Conservation (phyloP, 2,329 filamentous ascomycete genomes). For the Hymenoscyphus occultus region DNA sequence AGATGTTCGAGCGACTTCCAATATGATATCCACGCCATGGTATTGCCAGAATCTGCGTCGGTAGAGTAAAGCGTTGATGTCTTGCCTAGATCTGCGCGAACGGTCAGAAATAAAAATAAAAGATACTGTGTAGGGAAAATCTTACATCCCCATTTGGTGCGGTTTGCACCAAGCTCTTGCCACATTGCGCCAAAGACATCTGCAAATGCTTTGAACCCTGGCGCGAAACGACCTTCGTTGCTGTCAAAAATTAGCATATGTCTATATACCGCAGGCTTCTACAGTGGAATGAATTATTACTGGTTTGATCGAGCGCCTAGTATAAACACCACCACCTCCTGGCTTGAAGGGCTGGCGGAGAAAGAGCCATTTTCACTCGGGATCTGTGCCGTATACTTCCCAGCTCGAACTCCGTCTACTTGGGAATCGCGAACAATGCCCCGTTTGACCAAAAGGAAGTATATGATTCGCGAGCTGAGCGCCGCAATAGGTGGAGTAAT, state of each 20-base stretch:
- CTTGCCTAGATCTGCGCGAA: slow-evolving; percentile 9
- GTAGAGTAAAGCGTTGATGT: slow-evolving; percentile 7
- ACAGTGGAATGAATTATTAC: not conserved
- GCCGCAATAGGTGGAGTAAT: too few relatives aligned
- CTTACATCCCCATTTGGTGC: slow-evolving; percentile 12
- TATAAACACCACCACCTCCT: not conserved
- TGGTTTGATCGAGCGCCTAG: not conserved
- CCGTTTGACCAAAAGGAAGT: too few relatives aligned
- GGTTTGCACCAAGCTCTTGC: slow-evolving; percentile 2
- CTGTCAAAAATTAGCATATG: not conserved
- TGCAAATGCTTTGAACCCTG: slow-evolving; percentile 8
- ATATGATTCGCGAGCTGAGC: too few relatives aligned
- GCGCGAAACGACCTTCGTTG: slow-evolving; percentile 5
- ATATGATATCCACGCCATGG: slow-evolving; percentile 9
- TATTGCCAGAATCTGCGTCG: slow-evolving; percentile 7
- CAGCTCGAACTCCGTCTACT: too few relatives aligned
- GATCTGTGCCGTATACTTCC: too few relatives aligned
- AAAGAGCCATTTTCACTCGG: too few relatives aligned
- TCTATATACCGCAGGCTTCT: not conserved
- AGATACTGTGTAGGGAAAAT: not conserved
- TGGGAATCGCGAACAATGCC: too few relatives aligned
- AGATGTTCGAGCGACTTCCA: slow-evolving; percentile 7
- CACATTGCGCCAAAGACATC: slow-evolving; percentile 6
- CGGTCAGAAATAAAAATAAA: not conserved
- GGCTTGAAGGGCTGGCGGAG: too few relatives aligned